Evolutionary conservation across 2,329 filamentous ascomycete genomes (phyloP).

Genomic region (Paracorniculantispora psalliotae): DNA sequence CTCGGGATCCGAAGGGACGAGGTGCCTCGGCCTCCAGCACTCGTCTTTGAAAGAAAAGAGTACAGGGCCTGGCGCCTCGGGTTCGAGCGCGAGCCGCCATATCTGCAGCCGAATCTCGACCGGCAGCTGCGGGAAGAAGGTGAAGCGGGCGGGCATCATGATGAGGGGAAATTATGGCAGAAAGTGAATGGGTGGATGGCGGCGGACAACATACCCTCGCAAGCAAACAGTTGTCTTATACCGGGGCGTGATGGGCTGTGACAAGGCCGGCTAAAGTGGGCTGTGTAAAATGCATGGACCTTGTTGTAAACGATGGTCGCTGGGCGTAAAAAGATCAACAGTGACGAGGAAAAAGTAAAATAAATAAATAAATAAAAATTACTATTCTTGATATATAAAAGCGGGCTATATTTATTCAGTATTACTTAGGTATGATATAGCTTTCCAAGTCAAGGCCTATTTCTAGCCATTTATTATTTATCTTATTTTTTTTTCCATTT

Average conservation of each 20-base stretch:
- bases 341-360: too few relatives aligned
- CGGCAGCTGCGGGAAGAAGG: not conserved
- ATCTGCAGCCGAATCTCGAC: not conserved
- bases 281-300: too few relatives aligned
- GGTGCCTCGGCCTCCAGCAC: not conserved
- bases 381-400: too few relatives aligned
- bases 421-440: too few relatives aligned
- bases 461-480: too few relatives aligned
- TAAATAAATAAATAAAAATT: too few relatives aligned
- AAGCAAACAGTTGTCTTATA: not conserved
- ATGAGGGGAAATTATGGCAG: not conserved
- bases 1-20: not conserved
- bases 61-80: not conserved
- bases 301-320: too few relatives aligned
- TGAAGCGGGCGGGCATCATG: not conserved
- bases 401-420: too few relatives aligned
- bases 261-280: too few relatives aligned
- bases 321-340: too few relatives aligned
- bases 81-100: not conserved
- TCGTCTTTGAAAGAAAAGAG: not conserved
- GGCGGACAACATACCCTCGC: not conserved
- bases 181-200: not conserved
- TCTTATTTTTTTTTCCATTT: too few relatives aligned
- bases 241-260: not conserved
- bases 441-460: too few relatives aligned